Evolutionary conservation across 108 stramenopile genomes (phyloP).

Genomic region (Asterionellopsis glacialis): DNA sequence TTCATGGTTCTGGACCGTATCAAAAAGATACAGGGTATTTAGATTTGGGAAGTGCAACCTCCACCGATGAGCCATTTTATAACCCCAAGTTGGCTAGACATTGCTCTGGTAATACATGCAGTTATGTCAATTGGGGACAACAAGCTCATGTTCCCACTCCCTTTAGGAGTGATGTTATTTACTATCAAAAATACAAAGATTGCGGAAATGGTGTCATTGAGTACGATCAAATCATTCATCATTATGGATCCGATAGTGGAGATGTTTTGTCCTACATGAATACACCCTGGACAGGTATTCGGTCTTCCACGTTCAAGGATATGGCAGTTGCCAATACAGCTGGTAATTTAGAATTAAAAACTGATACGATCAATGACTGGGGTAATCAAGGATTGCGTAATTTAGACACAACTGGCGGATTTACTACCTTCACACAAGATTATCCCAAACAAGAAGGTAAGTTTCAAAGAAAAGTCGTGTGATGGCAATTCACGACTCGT

Average conservation of each 20-base stretch:
- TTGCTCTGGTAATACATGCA: not conserved
- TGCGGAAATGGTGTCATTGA: conserved; percentile 7
- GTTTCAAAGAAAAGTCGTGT: too few species aligned
- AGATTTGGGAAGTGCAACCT: too few species aligned
- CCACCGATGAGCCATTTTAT: not conserved
- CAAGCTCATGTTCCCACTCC: conserved; percentile 8
- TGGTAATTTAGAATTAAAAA: not conserved
- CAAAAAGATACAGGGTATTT: not conserved
- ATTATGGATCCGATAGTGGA: not conserved
- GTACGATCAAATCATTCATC: not conserved
- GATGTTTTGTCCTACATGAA: conserved; percentile 1
- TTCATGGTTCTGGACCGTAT: conserved; percentile 6
- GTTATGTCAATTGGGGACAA: conserved; percentile 1
- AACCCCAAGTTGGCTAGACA: not conserved
- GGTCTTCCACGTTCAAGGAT: not conserved
- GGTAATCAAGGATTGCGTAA: not conserved
- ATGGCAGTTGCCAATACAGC: not conserved
- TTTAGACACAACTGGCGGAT: conserved; percentile 1
- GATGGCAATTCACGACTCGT: not conserved
- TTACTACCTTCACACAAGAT: conserved; percentile 3
- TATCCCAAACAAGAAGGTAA: not conserved
- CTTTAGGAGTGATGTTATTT: not conserved
- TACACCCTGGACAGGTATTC: conserved; percentile 4
- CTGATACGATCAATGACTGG: not conserved
- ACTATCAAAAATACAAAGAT: not conserved